These are phyloP conservation scores for Gentiana dahurica DNA, from an alignment of 257 asterid genomes.

Conservation along the genomic window DNA sequence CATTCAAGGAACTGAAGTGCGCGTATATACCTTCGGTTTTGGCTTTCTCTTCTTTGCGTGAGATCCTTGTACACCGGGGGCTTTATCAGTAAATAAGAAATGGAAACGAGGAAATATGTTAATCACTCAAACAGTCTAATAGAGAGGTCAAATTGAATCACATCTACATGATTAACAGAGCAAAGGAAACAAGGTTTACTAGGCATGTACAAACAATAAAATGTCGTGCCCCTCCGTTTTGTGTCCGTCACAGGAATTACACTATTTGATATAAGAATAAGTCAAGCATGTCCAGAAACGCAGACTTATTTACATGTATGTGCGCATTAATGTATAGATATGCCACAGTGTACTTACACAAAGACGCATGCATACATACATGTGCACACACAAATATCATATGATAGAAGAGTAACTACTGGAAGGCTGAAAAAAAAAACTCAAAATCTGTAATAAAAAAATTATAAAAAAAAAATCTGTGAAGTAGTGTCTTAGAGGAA, in stretches of 20 bases:
- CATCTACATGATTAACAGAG: too few relatives aligned
- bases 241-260: too few relatives aligned
- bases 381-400: background rate
- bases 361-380: background rate
- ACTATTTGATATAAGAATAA: too few relatives aligned
- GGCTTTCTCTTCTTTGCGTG: slow-evolving; percentile 54
- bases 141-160: too few relatives aligned
- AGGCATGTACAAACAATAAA: too few relatives aligned
- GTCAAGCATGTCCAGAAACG: too few relatives aligned
- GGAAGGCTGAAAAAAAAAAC: slow-evolving; percentile 3
- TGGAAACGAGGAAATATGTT: background rate
- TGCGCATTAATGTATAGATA: too few relatives aligned
- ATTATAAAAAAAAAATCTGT: slow-evolving; percentile 3
- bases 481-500: slow-evolving; percentile 4
- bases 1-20: slow-evolving; percentile 7
- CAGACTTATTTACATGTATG: too few relatives aligned
- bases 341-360: background rate
- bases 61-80: slow-evolving; percentile 58
- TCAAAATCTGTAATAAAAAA: background rate
- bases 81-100: slow-evolving; percentile 18
- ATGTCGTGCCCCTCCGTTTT: too few relatives aligned
- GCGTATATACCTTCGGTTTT: slow-evolving; percentile 52
- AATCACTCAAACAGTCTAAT: background rate
- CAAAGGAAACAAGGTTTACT: too few relatives aligned
- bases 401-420: background rate